These are phyloP conservation scores for Onygenales sp. DNA, from an alignment of 2,329 filamentous ascomycete genomes.

Conservation along the genomic window DNA sequence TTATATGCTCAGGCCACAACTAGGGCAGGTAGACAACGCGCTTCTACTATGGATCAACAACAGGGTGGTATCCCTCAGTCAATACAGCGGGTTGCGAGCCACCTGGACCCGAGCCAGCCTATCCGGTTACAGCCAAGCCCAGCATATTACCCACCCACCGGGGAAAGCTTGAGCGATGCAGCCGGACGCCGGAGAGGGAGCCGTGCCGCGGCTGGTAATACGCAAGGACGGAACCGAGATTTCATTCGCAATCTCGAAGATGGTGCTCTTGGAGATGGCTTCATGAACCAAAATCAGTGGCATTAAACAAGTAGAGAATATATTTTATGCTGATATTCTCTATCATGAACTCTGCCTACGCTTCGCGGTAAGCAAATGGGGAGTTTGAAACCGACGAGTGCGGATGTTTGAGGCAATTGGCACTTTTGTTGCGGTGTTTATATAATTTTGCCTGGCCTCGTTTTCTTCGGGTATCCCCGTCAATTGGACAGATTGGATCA, in stretches of 20 bases:
- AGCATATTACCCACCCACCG: conserved; percentile 90
- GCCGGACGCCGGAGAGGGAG: conserved; percentile 66
- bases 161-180: conserved; percentile 65
- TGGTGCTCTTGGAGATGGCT: conserved; percentile 85
- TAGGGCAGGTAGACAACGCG: conserved; percentile 72
- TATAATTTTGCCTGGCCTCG: too few relatives aligned
- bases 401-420: too few relatives aligned
- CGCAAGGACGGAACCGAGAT: conserved; percentile 52
- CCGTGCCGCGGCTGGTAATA: conserved; percentile 44
- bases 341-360: not conserved
- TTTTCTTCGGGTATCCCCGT: too few relatives aligned
- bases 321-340: not conserved
- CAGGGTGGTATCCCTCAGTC: conserved; percentile 85
- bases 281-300: conserved; percentile 69
- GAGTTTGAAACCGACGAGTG: too few relatives aligned
- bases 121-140: conserved; percentile 92
- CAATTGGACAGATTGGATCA: too few relatives aligned
- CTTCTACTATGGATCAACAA: conserved; percentile 93
- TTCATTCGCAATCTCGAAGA: conserved; percentile 95
- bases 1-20: conserved; percentile 66
- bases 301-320: conserved; percentile 34
- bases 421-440: too few relatives aligned
- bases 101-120: conserved; percentile 87
- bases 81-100: conserved; percentile 89
- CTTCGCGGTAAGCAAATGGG: too few relatives aligned